phyloP scores from a whole-genome alignment of 2,329 filamentous ascomycete genomes.

The Diaporthe caulivora region DNA sequence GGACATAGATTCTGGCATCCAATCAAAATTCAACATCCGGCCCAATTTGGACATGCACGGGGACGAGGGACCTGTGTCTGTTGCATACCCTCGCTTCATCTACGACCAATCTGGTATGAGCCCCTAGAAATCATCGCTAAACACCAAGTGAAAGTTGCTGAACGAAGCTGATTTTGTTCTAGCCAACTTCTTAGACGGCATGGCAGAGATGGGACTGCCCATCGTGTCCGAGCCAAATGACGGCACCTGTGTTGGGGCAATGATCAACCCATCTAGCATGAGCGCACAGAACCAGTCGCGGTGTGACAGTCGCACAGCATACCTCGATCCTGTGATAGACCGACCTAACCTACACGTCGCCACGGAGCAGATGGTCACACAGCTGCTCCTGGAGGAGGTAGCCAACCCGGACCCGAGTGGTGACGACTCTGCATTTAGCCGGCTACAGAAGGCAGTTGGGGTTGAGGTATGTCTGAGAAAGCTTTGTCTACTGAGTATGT shows the following conservation, averaged over 20 bases:
- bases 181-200: constrained; percentile 54
- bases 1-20: constrained; percentile 42
- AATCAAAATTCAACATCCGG: constrained; percentile 44
- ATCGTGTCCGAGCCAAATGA: constrained; percentile 52
- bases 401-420: constrained; percentile 33
- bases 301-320: constrained; percentile 54
- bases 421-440: constrained; percentile 8
- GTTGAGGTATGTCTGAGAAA: constrained; percentile 51
- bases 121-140: not conserved
- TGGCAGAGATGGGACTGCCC: constrained; percentile 53
- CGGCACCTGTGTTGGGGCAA: constrained; percentile 52
- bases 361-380: constrained; percentile 54
- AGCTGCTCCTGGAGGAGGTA: constrained; percentile 46
- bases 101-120: constrained; percentile 55
- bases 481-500: not conserved
- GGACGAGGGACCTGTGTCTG: constrained; percentile 51
- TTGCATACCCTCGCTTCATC: constrained; percentile 53
- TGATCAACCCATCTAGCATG: constrained; percentile 54
- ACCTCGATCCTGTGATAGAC: constrained; percentile 52
- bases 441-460: constrained; percentile 45
- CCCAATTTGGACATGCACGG: constrained; percentile 50
- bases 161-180: constrained; percentile 31
- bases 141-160: not conserved
- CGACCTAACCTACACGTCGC: constrained; percentile 55
- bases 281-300: constrained; percentile 54